phyloP scores from a whole-genome alignment of 768 basidiomycete genomes.

The Mycena maculata region DNA sequence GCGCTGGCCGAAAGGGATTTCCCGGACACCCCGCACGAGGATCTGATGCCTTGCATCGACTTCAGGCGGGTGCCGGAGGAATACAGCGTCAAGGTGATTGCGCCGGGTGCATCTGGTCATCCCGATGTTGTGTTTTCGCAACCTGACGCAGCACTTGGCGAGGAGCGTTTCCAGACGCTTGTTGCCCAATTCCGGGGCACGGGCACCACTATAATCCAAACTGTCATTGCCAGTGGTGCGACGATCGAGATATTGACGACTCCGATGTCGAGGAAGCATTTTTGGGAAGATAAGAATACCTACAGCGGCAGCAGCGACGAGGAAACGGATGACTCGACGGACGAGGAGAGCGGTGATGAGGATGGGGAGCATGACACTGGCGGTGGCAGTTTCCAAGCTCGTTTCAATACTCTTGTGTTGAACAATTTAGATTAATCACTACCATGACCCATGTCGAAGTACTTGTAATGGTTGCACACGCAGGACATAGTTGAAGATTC shows the following conservation, averaged over 20 bases:
- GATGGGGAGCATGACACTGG: not conserved
- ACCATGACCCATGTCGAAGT: too few species aligned
- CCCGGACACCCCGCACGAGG: slow-evolving; percentile 36
- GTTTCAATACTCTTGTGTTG: too few species aligned
- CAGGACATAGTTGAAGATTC: too few species aligned
- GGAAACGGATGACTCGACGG: too few species aligned
- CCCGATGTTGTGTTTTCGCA: slow-evolving; percentile 36
- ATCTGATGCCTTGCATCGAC: slow-evolving; percentile 48
- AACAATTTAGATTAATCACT: not conserved
- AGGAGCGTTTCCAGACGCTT: slow-evolving; percentile 47
- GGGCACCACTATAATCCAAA: slow-evolving; percentile 46
- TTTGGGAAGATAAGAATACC: slow-evolving; percentile 39
- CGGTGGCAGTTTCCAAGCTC: not conserved
- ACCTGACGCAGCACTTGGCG: not conserved
- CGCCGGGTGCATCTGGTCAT: slow-evolving; percentile 22
- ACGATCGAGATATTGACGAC: slow-evolving; percentile 44
- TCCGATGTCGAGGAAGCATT: slow-evolving; percentile 40
- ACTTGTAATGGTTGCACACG: too few species aligned
- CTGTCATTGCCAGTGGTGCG: slow-evolving; percentile 46
- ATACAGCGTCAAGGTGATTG: slow-evolving; percentile 37
- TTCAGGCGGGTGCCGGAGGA: slow-evolving; percentile 42
- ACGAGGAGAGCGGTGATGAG: too few species aligned
- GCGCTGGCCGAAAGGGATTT: slow-evolving; percentile 38
- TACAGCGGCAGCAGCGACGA: not conserved
- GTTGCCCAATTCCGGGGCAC: slow-evolving; percentile 45